Evolutionary conservation across 257 asterid genomes (phyloP).

Genomic region (Coffea eugenioides): DNA sequence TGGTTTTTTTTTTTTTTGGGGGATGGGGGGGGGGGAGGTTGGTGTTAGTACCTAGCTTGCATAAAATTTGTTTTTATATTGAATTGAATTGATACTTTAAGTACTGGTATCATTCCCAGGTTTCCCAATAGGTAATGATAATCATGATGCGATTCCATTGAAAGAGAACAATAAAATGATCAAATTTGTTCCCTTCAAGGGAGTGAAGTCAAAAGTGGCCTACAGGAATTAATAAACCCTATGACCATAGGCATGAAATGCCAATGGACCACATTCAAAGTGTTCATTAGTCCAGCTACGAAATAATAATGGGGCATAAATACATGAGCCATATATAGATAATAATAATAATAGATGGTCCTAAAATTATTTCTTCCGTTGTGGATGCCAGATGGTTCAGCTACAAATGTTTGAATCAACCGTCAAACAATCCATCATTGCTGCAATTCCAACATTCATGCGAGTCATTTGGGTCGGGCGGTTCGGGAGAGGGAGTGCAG

Average conservation of each 20-base stretch:
- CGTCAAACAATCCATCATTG: background rate
- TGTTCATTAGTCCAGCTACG: background rate
- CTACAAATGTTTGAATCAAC: slow-evolving; percentile 8
- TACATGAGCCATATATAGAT: background rate
- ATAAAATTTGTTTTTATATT: too few species aligned
- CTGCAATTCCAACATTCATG: background rate
- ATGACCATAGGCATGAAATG: background rate
- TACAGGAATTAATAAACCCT: background rate
- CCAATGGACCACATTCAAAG: slow-evolving; percentile 4
- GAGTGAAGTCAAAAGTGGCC: slow-evolving; percentile 2
- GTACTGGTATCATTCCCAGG: background rate
- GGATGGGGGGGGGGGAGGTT: too few species aligned
- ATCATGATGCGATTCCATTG: background rate
- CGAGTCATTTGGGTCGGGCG: background rate
- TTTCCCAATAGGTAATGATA: background rate
- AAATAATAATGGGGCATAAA: background rate
- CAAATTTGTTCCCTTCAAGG: slow-evolving; percentile 3
- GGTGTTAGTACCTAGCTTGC: too few species aligned
- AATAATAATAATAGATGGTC: background rate
- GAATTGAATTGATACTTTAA: too few species aligned
- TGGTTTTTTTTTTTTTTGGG: too few species aligned
- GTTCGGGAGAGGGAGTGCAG: too few species aligned
- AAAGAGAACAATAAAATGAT: background rate
- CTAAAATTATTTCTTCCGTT: background rate
- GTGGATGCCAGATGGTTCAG: slow-evolving; percentile 11